These are phyloP conservation scores for Colletotrichum gigasporum DNA, from an alignment of 2,329 filamentous ascomycete species.

Conservation along the genomic window DNA sequence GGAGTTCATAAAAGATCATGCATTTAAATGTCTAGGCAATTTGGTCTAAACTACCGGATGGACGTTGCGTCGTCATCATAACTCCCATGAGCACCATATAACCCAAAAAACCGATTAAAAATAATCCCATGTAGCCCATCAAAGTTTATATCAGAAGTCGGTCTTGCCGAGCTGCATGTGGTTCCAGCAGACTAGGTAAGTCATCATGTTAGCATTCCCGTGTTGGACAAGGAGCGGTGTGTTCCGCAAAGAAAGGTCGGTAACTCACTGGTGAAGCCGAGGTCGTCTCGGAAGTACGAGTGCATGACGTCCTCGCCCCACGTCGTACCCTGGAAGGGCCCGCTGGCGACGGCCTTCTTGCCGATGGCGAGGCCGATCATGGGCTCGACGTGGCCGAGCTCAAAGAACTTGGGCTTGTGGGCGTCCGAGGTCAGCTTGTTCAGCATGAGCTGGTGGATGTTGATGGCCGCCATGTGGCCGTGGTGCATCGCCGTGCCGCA, in stretches of 20 bases:
- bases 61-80: constrained; percentile 4
- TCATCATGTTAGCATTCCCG: constrained; percentile 30
- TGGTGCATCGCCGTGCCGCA: constrained; percentile 80
- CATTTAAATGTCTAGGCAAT: constrained; percentile 14
- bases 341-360: constrained; percentile 73
- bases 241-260: background rate
- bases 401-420: constrained; percentile 54
- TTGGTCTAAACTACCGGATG: constrained; percentile 3
- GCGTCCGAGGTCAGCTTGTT: constrained; percentile 42
- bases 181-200: constrained; percentile 62
- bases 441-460: constrained; percentile 72
- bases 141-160: background rate
- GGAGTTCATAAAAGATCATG: background rate
- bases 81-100: constrained; percentile 22
- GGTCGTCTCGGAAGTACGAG: constrained; percentile 73
- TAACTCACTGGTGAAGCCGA: constrained; percentile 70
- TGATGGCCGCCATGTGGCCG: constrained; percentile 72
- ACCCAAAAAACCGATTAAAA: background rate
- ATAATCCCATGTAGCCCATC: background rate
- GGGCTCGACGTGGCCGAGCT: constrained; percentile 64
- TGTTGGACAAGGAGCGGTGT: background rate
- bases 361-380: constrained; percentile 79
- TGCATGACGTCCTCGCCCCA: constrained; percentile 71
- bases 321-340: constrained; percentile 63
- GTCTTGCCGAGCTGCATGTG: constrained; percentile 54